Base-by-base conservation (phyloP, 2,329 filamentous ascomycete genomes). In the Epichloe scottii region DNA sequence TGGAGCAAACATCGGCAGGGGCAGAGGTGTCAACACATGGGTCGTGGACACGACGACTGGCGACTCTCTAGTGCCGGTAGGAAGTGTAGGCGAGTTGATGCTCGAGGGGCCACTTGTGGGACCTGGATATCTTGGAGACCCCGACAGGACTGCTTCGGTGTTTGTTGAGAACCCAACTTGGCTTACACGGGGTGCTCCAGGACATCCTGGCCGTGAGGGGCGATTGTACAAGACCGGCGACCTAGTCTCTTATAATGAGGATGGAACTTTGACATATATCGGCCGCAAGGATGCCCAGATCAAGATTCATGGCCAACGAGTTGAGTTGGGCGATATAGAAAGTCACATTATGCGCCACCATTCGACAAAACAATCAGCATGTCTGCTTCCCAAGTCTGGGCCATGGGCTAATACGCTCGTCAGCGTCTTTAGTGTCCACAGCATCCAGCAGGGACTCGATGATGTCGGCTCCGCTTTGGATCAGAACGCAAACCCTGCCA, bases 231-330 rank as follows among this genome's bases (percentile, higher is more conserved):
- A 61, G 45, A 68, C 66, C 1, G 66, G 66, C 12, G 66, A 69
- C 51, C 55, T 68, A 21, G 66, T 59, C 7, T 53, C 54, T 26
- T 64, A 66, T 23, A 51, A 62, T 33, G 48, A 54, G 3, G 62
- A 72, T 51, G 66, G 67, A 6, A 56, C 52, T 35, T 57, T 73
- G 11, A 51, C 63, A 0, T 72, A 67, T 51, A 56, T 74, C 49
- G 75, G 74, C 44, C 66, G 76, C 38, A 75, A 74, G 55, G 76
- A 79, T 56, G 67, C 68, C 0, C 76, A 79, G 59, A 66, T 79
- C 34, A 80, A 80, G 58, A 60, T 79, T 11, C 68, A 70, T 26
- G 79, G 79, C 44, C 78, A 71, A 51, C 60, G 75, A 49, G 65
- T 76, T 5, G 53, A 55, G 34, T 39, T 55, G 34, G 52, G 53